These are phyloP conservation scores for Hortiboletus campestris DNA, from an alignment of 768 basidiomycete species.

Conservation along the genomic window DNA sequence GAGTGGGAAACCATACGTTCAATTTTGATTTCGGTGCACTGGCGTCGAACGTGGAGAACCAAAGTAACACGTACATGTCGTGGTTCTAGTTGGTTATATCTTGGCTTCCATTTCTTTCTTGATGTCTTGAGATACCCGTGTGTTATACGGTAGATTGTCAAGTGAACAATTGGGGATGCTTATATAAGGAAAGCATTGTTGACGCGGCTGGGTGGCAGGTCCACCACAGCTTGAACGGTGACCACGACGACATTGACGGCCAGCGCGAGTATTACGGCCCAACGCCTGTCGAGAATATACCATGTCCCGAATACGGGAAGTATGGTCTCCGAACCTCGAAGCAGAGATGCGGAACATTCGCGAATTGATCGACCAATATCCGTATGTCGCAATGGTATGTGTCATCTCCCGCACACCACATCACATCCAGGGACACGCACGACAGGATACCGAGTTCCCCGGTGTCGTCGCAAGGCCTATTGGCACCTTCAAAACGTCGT, in stretches of 20 bases:
- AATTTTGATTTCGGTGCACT: slow-evolving; percentile 65
- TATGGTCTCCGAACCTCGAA: slow-evolving; percentile 94
- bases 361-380: slow-evolving; percentile 83
- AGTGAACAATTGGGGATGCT: slow-evolving; percentile 19
- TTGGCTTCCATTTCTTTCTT: slow-evolving; percentile 18
- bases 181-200: slow-evolving; percentile 27
- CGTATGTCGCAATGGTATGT: slow-evolving; percentile 91
- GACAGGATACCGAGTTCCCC: slow-evolving; percentile 96
- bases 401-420: slow-evolving; percentile 20
- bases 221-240: slow-evolving; percentile 3
- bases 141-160: neutral
- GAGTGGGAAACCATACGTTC: slow-evolving; percentile 54
- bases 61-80: slow-evolving; percentile 59
- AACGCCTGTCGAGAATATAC: slow-evolving; percentile 2
- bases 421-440: slow-evolving; percentile 1
- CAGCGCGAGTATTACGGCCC: neutral
- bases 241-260: slow-evolving; percentile 16
- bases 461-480: slow-evolving; percentile 98
- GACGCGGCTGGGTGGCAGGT: slow-evolving; percentile 19
- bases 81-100: slow-evolving; percentile 48
- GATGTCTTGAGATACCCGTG: slow-evolving; percentile 15
- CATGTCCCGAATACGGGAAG: slow-evolving; percentile 89
- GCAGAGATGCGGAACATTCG: slow-evolving; percentile 88
- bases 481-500: slow-evolving; percentile 92
- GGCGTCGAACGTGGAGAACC: slow-evolving; percentile 53